Base-by-base conservation (phyloP, 2,329 filamentous ascomycete genomes). In the Penicillium sp. region DNA sequence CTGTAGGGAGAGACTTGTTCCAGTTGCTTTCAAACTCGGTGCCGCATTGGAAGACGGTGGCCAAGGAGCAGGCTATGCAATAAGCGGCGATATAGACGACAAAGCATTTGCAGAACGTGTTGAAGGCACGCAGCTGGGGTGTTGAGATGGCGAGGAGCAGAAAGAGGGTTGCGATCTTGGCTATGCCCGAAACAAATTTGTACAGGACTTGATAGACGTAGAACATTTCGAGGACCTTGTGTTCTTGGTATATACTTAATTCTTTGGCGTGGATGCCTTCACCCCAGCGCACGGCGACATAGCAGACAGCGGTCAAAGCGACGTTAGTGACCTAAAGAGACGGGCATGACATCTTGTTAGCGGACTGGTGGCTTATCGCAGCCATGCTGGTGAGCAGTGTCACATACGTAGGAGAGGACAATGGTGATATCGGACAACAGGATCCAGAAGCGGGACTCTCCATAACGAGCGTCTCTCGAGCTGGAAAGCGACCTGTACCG, bases 171-270 rank as follows among this genome's bases (percentile, higher is more conserved):
- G 50, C 50, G 14, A 52, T 45, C 12, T 52, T 52, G 12, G 50
- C 50, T 20, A 52, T 52, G 30, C 50, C 50, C 6, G 50, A 52
- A 3, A 52, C 40, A 40, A 52, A 52, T 33, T 52, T 52, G 21
- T 52, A 52, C 24, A 52, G 40, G 8, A 52, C 50, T 18, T 52
- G 40, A 45, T 52, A 52, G 40, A 52, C 24, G 18, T 45, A 52
- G 18, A 52, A 52, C 50, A 52, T 52, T 40, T 23, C 28, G 18
- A 52, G 18, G 5, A 18, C 40, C 38, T 11, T 52, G 18, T 52
- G 38, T 16, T 3, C 16, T 18, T 52, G 50, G 8, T 23, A 30
- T 11, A 14, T 6, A 33, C 40, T 52, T 7, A 52, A 11, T 33
- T 52, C 50, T 45, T 30, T 24, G 40, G 50, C 3, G 18, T 52